Evolutionary conservation across 441 rosid genomes (phyloP), one percentile per base, ranked within the genome.

Genomic region (Rhodomyrtus psidioides): DNA sequence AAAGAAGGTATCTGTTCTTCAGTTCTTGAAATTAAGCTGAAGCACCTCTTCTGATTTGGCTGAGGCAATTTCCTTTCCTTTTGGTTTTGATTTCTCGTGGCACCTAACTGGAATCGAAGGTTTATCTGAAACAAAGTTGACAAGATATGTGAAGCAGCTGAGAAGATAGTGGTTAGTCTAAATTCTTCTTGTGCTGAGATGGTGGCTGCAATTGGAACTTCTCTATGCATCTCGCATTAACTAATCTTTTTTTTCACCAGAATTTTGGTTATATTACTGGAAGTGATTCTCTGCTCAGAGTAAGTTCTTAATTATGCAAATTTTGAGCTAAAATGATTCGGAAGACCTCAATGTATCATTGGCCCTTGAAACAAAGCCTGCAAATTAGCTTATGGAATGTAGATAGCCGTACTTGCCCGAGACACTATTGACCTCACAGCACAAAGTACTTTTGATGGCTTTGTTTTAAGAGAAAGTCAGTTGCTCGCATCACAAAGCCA

Each of bases 81-180:
- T 24, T n/a, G 17, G n/a, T 10, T 53, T 58, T 9, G 21, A 5
- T 59, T 84, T 87, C 88, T 76, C 82, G 85, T 92, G 96, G 99
- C 87, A 95, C 89, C 91, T 97, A 91, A 96, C 99, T 34, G 99
- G 99, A 55, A 96, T 97, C 92, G 95, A 95, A 93, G 99, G 99
- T 85, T 92, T 97, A 91, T 95, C 99, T 7, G 98, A 96, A 91
- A 98, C 99, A 81, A 97, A 91, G 99, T 95, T 86, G 99, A 96
- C 44, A 97, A 96, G 90, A 96, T 97, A 86, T 97, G 99, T 83
- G 99, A 97, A 95, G 99, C 99, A 70, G 98, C 98, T 56, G 99
- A 97, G 91, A 97, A 96, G 88, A 89, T 95, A 90, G 99, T 96
- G 95, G 99, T 97, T 65, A 24, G 89, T 46, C 53, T 12, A 49